A percentile compares a stretch with the other conserved stretches of the same genome.
phyloP scores from a whole-genome alignment of 2,329 filamentous ascomycete genomes.

The Diplocarpon mali region DNA sequence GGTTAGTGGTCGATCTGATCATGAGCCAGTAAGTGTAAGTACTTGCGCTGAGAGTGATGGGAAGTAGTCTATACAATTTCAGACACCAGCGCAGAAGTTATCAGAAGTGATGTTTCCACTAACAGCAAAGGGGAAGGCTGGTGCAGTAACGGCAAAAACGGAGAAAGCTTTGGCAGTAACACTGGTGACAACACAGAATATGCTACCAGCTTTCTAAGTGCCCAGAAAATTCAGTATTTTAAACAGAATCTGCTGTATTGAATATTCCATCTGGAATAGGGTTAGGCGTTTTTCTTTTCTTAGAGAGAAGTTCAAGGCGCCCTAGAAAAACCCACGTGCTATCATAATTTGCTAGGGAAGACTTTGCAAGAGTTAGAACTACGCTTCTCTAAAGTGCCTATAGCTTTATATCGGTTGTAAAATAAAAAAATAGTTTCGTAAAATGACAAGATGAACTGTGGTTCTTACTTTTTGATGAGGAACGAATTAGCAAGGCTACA shows the following conservation, averaged over 20 bases:
- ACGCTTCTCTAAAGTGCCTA: neutral
- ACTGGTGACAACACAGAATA: conserved; percentile 39
- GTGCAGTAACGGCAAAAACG: conserved; percentile 28
- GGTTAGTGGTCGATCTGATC: conserved; percentile 24
- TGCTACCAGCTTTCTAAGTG: conserved; percentile 46
- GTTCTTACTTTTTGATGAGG: too few species aligned
- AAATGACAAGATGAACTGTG: too few species aligned
- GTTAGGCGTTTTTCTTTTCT: too few species aligned
- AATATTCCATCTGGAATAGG: conserved; percentile 37
- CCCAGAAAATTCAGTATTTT: conserved; percentile 53
- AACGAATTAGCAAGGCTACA: too few species aligned
- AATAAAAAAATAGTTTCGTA: too few species aligned
- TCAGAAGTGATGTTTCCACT: conserved; percentile 35
- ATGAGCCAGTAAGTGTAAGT: conserved; percentile 23
- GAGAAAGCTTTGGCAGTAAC: conserved; percentile 43
- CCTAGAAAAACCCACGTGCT: conserved; percentile 36
- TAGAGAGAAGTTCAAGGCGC: conserved; percentile 32
- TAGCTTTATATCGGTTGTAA: too few species aligned
- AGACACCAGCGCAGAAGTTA: conserved; percentile 39
- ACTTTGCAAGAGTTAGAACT: conserved; percentile 11
- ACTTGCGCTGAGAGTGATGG: conserved; percentile 29
- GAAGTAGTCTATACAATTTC: conserved; percentile 36
- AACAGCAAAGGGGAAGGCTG: conserved; percentile 35
- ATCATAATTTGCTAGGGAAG: conserved; percentile 16
- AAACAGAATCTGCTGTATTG: conserved; percentile 37